Evolutionary conservation across 768 basidiomycete species (phyloP).

Genomic region (Symmetrospora coprosmae): DNA sequence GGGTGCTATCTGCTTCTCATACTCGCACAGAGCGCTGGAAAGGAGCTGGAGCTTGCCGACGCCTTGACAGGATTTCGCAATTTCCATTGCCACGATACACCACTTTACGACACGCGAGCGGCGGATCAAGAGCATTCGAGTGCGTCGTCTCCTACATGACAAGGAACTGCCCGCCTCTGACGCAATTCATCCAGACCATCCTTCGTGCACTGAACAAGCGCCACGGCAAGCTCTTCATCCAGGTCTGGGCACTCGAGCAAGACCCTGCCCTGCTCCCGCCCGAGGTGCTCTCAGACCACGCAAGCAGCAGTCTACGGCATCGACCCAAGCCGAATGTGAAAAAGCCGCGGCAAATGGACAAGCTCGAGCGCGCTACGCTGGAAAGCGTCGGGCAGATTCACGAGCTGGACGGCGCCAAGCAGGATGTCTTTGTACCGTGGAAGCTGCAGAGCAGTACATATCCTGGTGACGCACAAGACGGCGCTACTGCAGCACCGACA

Average conservation of each 20-base stretch:
- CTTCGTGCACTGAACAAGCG: constrained; percentile 39
- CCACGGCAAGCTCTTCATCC: constrained; percentile 71
- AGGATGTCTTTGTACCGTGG: constrained; percentile 87
- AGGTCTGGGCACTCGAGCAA: constrained; percentile 96
- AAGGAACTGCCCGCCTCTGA: neutral
- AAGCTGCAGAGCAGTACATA: constrained; percentile 37
- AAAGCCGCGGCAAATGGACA: constrained; percentile 12
- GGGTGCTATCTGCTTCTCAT: constrained; percentile 37
- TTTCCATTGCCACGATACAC: constrained; percentile 95
- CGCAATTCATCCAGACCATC: constrained; percentile 43
- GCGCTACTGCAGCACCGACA: constrained; percentile 34
- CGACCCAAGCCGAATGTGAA: neutral
- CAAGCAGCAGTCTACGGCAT: constrained; percentile 17
- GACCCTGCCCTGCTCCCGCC: constrained; percentile 39
- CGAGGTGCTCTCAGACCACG: constrained; percentile 11
- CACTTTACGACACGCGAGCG: constrained; percentile 72
- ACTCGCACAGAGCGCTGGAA: too few relatives aligned
- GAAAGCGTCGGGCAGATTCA: neutral
- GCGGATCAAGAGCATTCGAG: constrained; percentile 59
- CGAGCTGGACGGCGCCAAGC: constrained; percentile 39
- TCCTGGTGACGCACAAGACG: neutral
- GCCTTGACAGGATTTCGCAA: constrained; percentile 67
- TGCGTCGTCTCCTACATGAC: constrained; percentile 32
- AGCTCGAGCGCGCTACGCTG: neutral
- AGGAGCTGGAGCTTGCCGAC: neutral